Evolutionary conservation across 306 rosid genomes (phyloP), one percentile per base, ranked within the genome.

Genomic region (Rosa lucieae): DNA sequence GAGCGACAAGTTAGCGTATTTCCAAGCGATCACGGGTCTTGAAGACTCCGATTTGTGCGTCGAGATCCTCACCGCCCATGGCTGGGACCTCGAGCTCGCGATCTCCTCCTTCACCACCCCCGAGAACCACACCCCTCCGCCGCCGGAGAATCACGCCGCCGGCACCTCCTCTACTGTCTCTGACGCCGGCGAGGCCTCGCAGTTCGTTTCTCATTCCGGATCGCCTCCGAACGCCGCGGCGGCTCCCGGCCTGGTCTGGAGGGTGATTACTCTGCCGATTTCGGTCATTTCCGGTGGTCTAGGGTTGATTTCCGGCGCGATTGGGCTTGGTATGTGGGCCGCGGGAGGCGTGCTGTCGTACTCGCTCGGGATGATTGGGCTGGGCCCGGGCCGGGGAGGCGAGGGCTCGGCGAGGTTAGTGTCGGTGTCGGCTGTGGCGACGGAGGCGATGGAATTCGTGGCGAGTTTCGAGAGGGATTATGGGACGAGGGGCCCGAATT

Each of bases 21-120:
- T 93, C 66, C 98, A 91, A 86, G 98, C 99, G 20, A 87, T 96
- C 84, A 96, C 98, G 1, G 98, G 99, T 68, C 77, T 96, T 15
- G 86, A 96, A 79, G 96, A 93, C 90, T 85, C 92, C 59, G 98
- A 93, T 40, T 88, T 96, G 84, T 96, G 98, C 85, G 87, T 85
- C 0, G 93, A 96, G 75, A 93, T 96, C 80, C 97, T 96, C 39
- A 87, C 88, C 40, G 99, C 98, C 12, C 96, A 96, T 75, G 86
- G 82, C 66, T 96, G 99, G 99, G 96, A 96, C 96, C 94, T 96
- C 21, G 98, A 96, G 85, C 96, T 82, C 68, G 99, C 99, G 65
- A 84, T 96, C 86, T 96, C 99, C 29, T 86, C 97, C 46, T 83
- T 89, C 84, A 91, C 97, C 68, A 39, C 87, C 70, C 39, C 85